Percentiles rank a stretch among this genome's conserved stretches.
These are phyloP conservation scores for Hippophae gyantsensis DNA, from an alignment of 306 rosid genomes.

Conservation along the genomic window DNA sequence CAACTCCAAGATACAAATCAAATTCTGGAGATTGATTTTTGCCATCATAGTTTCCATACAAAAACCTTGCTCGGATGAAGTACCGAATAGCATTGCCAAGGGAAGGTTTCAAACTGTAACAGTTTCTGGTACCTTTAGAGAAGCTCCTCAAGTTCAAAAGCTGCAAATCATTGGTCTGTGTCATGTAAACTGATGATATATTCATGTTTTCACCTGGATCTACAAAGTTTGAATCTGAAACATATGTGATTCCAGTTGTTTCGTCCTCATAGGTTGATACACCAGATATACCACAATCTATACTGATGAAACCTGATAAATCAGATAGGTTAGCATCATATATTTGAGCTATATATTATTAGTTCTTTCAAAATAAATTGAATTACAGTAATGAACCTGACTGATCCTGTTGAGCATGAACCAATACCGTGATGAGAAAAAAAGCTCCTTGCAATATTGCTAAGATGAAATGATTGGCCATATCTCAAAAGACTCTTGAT, in stretches of 20 bases:
- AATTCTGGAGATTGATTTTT: slow-evolving; percentile 5
- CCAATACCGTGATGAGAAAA: no score
- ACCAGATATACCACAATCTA: slow-evolving; percentile 23
- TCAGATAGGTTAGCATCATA: neutral
- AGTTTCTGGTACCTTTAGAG: slow-evolving; percentile 27
- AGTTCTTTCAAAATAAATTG: no score
- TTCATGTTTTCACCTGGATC: slow-evolving; percentile 7
- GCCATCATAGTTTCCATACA: slow-evolving; percentile 35
- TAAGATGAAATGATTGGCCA: no score
- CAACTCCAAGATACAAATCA: slow-evolving; percentile 12
- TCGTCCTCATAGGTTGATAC: slow-evolving; percentile 3
- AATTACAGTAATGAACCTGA: no score
- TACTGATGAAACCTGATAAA: slow-evolving; percentile 25
- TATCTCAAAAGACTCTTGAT: no score
- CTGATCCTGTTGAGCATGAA: no score
- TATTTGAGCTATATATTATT: neutral
- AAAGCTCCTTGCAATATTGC: no score
- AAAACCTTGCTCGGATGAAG: slow-evolving; percentile 28
- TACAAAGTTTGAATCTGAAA: slow-evolving; percentile 8
- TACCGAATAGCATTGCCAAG: slow-evolving; percentile 1
- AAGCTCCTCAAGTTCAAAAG: slow-evolving; percentile 21
- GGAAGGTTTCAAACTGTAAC: slow-evolving; percentile 23
- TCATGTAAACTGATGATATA: neutral
- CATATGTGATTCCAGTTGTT: slow-evolving; percentile 5
- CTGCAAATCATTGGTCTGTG: neutral